Percentiles rank a stretch among this genome's conserved stretches.
phyloP scores from a whole-genome alignment of 2,329 filamentous ascomycete genomes.

The Arthrobotrys megalospora region DNA sequence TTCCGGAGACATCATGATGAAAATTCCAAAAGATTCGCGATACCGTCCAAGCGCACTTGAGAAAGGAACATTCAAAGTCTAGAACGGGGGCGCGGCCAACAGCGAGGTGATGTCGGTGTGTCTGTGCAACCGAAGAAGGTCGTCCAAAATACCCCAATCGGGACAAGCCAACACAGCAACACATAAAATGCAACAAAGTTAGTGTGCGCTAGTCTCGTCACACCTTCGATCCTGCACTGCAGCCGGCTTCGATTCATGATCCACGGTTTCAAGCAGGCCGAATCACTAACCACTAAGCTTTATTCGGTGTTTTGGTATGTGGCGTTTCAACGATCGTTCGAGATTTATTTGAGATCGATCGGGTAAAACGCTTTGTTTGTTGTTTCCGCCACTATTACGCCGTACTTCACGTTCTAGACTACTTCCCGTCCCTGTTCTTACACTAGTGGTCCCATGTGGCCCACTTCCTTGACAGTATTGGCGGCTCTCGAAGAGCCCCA shows the following conservation, averaged over 20 bases:
- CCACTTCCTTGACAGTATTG: not conserved
- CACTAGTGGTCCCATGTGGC: not conserved
- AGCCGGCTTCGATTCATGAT: not conserved
- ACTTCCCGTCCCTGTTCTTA: not conserved
- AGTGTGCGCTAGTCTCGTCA: not conserved
- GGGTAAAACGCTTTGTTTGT: not conserved
- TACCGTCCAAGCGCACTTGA: not conserved
- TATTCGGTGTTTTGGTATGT: not conserved
- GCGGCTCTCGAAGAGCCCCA: not conserved
- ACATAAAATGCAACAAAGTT: constrained; percentile 41
- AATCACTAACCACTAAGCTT: constrained; percentile 2
- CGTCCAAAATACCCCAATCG: constrained; percentile 16
- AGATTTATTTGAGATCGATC: not conserved
- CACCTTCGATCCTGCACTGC: not conserved
- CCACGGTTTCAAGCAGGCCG: not conserved
- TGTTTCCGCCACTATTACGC: not conserved
- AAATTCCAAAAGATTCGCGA: not conserved
- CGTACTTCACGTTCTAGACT: constrained; percentile 1
- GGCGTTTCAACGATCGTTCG: not conserved
- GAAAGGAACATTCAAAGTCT: constrained; percentile 3
- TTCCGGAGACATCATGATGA: constrained; percentile 12
- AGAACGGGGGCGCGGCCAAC: constrained; percentile 4
- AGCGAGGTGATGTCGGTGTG: not conserved
- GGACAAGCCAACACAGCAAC: constrained; percentile 28
- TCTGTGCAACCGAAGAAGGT: constrained; percentile 18